These are phyloP conservation scores for Rachicladosporium sp. DNA, from an alignment of 2,329 filamentous ascomycete species.

Conservation along the genomic window DNA sequence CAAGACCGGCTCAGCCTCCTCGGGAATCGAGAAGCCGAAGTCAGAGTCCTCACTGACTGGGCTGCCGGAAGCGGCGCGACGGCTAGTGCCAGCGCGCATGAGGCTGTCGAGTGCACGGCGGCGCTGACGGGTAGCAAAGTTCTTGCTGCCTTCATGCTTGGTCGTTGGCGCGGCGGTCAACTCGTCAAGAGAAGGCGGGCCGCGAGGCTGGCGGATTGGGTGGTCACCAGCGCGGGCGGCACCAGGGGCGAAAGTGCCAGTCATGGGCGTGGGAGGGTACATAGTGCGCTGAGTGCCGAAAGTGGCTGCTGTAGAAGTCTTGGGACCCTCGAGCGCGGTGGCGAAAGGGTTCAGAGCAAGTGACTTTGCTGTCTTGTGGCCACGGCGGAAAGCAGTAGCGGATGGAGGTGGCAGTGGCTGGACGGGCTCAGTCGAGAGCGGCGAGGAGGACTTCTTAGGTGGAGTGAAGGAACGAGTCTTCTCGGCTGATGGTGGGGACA, in stretches of 20 bases:
- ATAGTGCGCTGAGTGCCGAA: constrained; percentile 31
- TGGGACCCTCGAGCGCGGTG: constrained; percentile 52
- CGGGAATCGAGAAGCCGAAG: constrained; percentile 51
- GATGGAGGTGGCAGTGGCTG: constrained; percentile 74
- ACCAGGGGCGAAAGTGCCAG: constrained; percentile 81
- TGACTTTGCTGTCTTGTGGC: constrained; percentile 80
- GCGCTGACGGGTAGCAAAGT: constrained; percentile 86
- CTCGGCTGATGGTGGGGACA: constrained; percentile 58
- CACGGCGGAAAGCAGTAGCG: constrained; percentile 81
- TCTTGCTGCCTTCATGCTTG: constrained; percentile 91
- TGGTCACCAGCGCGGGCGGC: constrained; percentile 91
- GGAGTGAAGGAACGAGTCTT: constrained; percentile 54
- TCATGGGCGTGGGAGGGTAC: constrained; percentile 69
- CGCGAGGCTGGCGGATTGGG: constrained; percentile 81
- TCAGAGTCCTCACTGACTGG: constrained; percentile 66
- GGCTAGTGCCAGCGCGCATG: constrained; percentile 76
- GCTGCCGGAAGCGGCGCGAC: constrained; percentile 58
- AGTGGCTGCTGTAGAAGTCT: constrained; percentile 47
- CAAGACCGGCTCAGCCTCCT: constrained; percentile 50
- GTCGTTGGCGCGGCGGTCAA: constrained; percentile 79
- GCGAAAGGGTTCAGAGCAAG: constrained; percentile 47
- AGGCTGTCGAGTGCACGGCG: constrained; percentile 86
- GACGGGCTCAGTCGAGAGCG: constrained; percentile 46
- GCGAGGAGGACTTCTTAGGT: constrained; percentile 52
- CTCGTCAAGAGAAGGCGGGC: constrained; percentile 84